Evolutionary conservation across 2,329 filamentous ascomycete species (phyloP).

Genomic region (Paecilomyces sp.): DNA sequence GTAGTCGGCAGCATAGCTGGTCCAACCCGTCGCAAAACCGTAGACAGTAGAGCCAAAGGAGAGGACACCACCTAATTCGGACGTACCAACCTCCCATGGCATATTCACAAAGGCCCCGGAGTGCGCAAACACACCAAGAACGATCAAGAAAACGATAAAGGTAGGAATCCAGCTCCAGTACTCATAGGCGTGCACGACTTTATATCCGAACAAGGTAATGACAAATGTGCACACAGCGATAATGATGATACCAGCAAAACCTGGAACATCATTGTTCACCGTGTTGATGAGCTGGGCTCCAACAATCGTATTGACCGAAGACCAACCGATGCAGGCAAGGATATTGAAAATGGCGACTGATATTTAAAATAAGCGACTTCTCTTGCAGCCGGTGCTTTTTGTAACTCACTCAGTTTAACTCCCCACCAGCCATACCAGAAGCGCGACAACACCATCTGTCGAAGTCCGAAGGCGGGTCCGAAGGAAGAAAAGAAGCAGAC

Average conservation of each 20-base stretch:
- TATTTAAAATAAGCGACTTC: slow-evolving; percentile 5
- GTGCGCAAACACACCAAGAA: slow-evolving; percentile 60
- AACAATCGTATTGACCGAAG: slow-evolving; percentile 70
- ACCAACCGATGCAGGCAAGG: slow-evolving; percentile 67
- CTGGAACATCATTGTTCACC: slow-evolving; percentile 62
- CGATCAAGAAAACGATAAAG: slow-evolving; percentile 65
- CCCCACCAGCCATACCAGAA: slow-evolving; percentile 69
- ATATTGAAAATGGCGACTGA: slow-evolving; percentile 63
- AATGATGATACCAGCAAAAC: slow-evolving; percentile 67
- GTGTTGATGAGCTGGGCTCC: slow-evolving; percentile 71
- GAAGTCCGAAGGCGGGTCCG: slow-evolving; percentile 64
- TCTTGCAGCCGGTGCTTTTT: background rate
- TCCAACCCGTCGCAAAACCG: slow-evolving; percentile 67
- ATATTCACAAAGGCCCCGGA: slow-evolving; percentile 58
- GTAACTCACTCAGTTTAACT: slow-evolving; percentile 56
- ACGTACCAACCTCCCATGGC: slow-evolving; percentile 52
- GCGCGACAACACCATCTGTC: slow-evolving; percentile 73
- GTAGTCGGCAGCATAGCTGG: slow-evolving; percentile 68
- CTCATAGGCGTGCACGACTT: slow-evolving; percentile 70
- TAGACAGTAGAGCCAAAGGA: slow-evolving; percentile 61
- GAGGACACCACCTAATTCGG: slow-evolving; percentile 56
- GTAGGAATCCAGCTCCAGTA: slow-evolving; percentile 68
- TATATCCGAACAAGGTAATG: slow-evolving; percentile 68
- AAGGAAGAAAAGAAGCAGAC: slow-evolving; percentile 74
- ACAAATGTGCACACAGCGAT: slow-evolving; percentile 62